Base-by-base conservation (phyloP, 257 asterid species). In the Solanum pimpinellifolium region DNA sequence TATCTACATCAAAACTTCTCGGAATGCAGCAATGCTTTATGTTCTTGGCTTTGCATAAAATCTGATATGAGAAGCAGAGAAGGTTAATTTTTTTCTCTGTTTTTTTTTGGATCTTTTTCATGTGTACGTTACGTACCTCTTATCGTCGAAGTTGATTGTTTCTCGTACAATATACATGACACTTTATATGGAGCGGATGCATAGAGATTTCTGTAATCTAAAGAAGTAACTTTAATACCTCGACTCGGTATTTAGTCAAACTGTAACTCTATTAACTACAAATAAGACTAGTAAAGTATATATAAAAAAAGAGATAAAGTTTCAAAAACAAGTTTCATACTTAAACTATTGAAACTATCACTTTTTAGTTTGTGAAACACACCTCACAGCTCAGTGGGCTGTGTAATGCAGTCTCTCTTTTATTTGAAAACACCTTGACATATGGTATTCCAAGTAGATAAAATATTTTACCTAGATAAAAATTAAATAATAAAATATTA, bases 181-280 rank as follows among this genome's bases (percentile, higher is more conserved):
- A 52, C 62, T 0, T 52, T 52, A 52, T 52, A 18, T 52, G 0
- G n/a, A 52, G 11, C 11, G 4, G 1, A 52, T 18, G 2, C 20
- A 11, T 18, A 6, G 62, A 52, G 0, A 52, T 7, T 52, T 52
- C 23, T 52, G 8, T 7, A 52, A 52, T 18, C 0, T 18, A 56
- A 18, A 56, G 65, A 56, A 7, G n/a, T 18, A 18, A 56, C 65
- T 56, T 56, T 18, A 52, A 52, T 52, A 52, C n/a, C 62, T 52
- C 62, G 2, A 0, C 12, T 20, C 66, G 20, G 20, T 0, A 0
- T 2, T 8, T 59, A 20, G 11, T 59, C 25, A 9, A 59, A 52
- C 7, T 18, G n/a, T 52, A 52, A 52, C 39, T 37, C 39, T 37
- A 37, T 15, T 49, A 49, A 49, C 16, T 3, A 49, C 18, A 49